Percentiles rank a stretch among this genome's conserved stretches.
phyloP scores from a whole-genome alignment of 306 rosid genomes.

The Casuarina glauca region DNA sequence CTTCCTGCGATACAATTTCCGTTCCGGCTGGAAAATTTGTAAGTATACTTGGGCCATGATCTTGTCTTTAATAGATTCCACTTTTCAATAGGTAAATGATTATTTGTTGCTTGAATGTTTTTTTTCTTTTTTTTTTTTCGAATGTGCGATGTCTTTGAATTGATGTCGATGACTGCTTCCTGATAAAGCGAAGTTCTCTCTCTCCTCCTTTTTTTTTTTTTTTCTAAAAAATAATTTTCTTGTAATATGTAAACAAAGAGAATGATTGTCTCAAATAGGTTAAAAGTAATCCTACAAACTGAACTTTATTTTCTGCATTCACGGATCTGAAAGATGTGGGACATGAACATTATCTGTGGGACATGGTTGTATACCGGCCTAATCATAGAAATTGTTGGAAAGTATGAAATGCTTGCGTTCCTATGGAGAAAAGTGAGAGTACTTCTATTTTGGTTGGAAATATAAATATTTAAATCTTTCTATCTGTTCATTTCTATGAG shows the following conservation, averaged over 20 bases:
- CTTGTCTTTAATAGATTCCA: background rate
- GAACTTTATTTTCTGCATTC: background rate
- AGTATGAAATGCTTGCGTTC: background rate
- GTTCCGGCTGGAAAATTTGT: constrained; percentile 41
- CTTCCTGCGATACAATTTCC: constrained; percentile 33
- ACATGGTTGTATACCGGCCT: background rate
- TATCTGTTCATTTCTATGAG: constrained; percentile 2
- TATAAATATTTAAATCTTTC: background rate
- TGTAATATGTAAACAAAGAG: background rate
- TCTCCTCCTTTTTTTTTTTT: no score
- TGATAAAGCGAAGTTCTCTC: background rate
- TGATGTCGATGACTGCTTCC: background rate
- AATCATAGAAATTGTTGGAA: background rate
- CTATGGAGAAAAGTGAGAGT: background rate
- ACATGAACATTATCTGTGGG: no score
- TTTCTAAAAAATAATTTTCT: no score
- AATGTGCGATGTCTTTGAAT: background rate
- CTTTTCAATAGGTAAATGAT: background rate
- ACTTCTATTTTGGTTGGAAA: background rate
- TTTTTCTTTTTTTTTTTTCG: background rate
- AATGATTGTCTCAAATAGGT: background rate
- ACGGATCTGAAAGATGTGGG: background rate
- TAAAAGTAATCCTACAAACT: background rate
- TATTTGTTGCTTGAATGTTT: constrained; percentile 9
- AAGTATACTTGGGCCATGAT: constrained; percentile 23